Conservation (phyloP, 2,329 filamentous ascomycete genomes). For the Zalaria obscura region DNA sequence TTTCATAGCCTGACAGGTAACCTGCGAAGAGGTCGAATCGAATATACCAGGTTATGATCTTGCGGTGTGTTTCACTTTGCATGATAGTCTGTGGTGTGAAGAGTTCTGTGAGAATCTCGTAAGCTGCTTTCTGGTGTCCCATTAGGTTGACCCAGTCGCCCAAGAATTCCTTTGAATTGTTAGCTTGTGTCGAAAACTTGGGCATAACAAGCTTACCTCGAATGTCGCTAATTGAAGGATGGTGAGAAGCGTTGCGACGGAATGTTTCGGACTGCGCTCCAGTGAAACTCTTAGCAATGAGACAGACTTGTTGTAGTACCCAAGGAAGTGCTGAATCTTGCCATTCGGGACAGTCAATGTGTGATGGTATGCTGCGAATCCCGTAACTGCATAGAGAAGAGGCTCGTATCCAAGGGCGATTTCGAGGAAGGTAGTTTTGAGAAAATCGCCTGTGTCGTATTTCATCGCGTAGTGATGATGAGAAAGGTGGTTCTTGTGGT, state of each 20-base stretch:
- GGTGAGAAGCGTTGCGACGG: slow-evolving; percentile 63
- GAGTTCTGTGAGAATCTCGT: slow-evolving; percentile 62
- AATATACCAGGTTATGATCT: slow-evolving; percentile 76
- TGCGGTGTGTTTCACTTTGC: slow-evolving; percentile 54
- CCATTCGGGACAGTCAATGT: slow-evolving; percentile 57
- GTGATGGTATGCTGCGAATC: slow-evolving; percentile 78
- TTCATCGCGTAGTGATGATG: slow-evolving; percentile 73
- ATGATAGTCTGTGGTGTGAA: slow-evolving; percentile 65
- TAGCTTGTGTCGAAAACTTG: slow-evolving; percentile 1
- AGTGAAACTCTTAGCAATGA: slow-evolving; percentile 59
- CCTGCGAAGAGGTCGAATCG: slow-evolving; percentile 78
- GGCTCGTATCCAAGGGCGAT: slow-evolving; percentile 66
- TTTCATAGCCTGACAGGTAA: slow-evolving; percentile 65
- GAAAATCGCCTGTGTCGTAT: slow-evolving; percentile 56
- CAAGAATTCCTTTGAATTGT: slow-evolving; percentile 58
- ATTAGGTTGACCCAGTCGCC: slow-evolving; percentile 92
- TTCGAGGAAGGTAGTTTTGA: slow-evolving; percentile 55
- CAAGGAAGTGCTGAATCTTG: slow-evolving; percentile 66
- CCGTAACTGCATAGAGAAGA: slow-evolving; percentile 72
- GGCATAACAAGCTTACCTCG: slow-evolving; percentile 46
- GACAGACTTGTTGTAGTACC: slow-evolving; percentile 84
- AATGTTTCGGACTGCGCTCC: slow-evolving; percentile 55
- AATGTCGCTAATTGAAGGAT: slow-evolving; percentile 87
- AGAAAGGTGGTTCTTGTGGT: slow-evolving; percentile 64
- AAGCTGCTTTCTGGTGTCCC: slow-evolving; percentile 82